phyloP scores from a whole-genome alignment of 495 filamentous ascomycete genomes.

The Talaromyces wortmannii region DNA sequence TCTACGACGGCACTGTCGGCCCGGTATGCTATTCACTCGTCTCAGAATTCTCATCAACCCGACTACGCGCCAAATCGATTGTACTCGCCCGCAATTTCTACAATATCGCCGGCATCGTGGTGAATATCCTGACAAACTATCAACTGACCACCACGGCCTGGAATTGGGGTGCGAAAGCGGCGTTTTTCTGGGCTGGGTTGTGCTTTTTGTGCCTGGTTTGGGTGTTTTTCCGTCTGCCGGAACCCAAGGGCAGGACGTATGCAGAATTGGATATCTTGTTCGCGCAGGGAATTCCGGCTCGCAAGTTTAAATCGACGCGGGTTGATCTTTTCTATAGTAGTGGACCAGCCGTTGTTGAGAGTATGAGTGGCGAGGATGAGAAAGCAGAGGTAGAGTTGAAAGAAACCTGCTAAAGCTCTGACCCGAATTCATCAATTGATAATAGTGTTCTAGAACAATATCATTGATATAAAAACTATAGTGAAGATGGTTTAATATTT shows the following conservation, averaged over 20 bases:
- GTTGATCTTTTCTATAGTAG: background rate
- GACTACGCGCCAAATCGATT: slow-evolving; percentile 62
- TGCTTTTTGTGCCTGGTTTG: slow-evolving; percentile 54
- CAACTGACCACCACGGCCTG: slow-evolving; percentile 55
- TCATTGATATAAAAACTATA: no score
- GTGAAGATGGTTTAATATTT: no score
- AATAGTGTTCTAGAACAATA: no score
- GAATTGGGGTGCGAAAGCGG: slow-evolving; percentile 54
- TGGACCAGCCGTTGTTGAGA: background rate
- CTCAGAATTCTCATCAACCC: slow-evolving; percentile 55
- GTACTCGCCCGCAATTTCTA: slow-evolving; percentile 55
- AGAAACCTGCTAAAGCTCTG: background rate
- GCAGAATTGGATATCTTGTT: slow-evolving; percentile 57
- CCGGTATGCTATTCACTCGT: slow-evolving; percentile 70
- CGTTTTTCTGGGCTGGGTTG: slow-evolving; percentile 58
- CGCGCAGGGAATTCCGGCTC: slow-evolving; percentile 40
- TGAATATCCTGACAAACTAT: slow-evolving; percentile 55
- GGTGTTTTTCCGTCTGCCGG: slow-evolving; percentile 54
- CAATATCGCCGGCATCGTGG: slow-evolving; percentile 57
- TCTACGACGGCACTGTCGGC: slow-evolving; percentile 61
- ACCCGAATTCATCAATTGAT: no score
- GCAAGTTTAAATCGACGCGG: slow-evolving; percentile 46
- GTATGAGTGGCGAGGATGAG: background rate
- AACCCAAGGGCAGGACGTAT: slow-evolving; percentile 51
- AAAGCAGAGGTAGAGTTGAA: background rate